phyloP scores from a whole-genome alignment of 148 eudicot genomes.

The Camellia granthamiana region DNA sequence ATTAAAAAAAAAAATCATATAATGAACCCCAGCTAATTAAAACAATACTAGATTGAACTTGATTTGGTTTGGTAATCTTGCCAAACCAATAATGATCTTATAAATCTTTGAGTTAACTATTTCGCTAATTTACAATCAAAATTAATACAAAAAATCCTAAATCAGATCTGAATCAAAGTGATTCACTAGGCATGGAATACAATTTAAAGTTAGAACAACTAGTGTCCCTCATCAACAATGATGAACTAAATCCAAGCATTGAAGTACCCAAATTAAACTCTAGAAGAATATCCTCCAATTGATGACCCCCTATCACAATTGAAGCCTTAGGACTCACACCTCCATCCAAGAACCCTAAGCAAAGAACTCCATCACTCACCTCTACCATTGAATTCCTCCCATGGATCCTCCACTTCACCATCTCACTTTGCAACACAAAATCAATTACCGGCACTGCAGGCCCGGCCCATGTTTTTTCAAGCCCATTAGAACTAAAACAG shows the following conservation, averaged over 20 bases:
- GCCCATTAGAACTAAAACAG: conserved; percentile 35
- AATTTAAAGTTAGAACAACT: conserved; percentile 39
- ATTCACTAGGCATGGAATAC: background rate
- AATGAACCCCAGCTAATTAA: too few species aligned
- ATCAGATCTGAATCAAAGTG: background rate
- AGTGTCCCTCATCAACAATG: conserved; percentile 41
- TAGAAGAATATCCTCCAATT: conserved; percentile 74
- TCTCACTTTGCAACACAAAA: conserved; percentile 72
- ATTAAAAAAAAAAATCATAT: too few species aligned
- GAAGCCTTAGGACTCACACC: conserved; percentile 35
- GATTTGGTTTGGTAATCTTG: too few species aligned
- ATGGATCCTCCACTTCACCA: conserved; percentile 74
- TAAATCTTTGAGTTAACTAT: too few species aligned
- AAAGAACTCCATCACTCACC: conserved; percentile 47
- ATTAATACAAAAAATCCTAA: background rate
- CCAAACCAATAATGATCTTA: too few species aligned
- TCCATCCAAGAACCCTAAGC: conserved; percentile 77
- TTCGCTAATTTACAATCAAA: too few species aligned
- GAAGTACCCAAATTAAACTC: conserved; percentile 63
- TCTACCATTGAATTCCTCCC: conserved; percentile 64
- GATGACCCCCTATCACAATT: conserved; percentile 68
- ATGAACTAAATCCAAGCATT: conserved; percentile 76
- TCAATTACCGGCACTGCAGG: conserved; percentile 53
- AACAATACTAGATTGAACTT: too few species aligned
- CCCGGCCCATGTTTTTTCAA: background rate